phyloP scores from a whole-genome alignment of 208 protist genomes.

The Leishmania arabica region DNA sequence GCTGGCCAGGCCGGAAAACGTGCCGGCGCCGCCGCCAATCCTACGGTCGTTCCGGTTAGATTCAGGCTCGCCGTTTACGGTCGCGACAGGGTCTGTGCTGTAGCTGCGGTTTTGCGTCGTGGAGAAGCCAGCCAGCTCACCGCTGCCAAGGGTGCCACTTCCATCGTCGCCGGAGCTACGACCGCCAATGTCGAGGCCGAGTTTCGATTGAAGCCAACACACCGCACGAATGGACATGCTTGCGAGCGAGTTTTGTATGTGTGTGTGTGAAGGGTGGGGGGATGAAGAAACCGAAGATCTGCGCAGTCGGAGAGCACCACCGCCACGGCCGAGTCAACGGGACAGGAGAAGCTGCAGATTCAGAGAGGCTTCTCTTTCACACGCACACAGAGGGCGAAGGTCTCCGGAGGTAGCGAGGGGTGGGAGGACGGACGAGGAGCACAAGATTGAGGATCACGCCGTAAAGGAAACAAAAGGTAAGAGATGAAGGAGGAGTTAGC shows the following conservation, averaged over 20 bases:
- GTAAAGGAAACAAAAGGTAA: not conserved
- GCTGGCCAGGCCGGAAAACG: constrained; percentile 13
- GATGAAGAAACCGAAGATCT: constrained; percentile 6
- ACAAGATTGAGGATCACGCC: not conserved
- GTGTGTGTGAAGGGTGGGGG: not conserved
- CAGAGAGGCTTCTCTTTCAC: not conserved
- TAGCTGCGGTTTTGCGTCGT: constrained; percentile 28
- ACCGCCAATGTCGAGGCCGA: constrained; percentile 77
- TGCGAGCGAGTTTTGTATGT: not conserved
- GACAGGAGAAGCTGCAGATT: not conserved
- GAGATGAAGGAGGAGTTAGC: not conserved
- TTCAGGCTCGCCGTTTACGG: not conserved
- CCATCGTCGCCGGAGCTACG: constrained; percentile 16
- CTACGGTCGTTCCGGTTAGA: not conserved
- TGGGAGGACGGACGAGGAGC: not conserved
- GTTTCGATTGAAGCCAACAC: constrained; percentile 77
- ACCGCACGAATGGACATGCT: constrained; percentile 74
- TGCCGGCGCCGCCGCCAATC: not conserved
- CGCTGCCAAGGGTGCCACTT: constrained; percentile 2
- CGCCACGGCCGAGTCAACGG: not conserved
- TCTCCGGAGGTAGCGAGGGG: not conserved
- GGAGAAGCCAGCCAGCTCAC: constrained; percentile 29
- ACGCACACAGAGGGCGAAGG: not conserved
- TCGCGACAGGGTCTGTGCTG: constrained; percentile 11
- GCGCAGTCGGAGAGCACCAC: not conserved